A percentile compares a stretch with the other conserved stretches of the same genome.
phyloP scores from a whole-genome alignment of 305 asterid genomes.

The Lippia alba region DNA sequence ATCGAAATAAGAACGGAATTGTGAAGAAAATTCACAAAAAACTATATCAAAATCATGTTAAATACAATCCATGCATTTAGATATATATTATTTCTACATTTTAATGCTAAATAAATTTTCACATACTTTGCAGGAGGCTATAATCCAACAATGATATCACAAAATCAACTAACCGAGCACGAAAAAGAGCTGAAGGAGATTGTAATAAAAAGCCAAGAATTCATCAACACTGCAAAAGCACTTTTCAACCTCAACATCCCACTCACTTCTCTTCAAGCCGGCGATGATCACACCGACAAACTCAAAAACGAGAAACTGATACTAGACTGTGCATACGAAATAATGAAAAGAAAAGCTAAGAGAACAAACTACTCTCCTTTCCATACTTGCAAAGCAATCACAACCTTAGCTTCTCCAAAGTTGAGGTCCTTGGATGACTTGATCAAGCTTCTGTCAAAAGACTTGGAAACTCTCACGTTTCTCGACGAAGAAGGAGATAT shows the following conservation, averaged over 20 bases:
- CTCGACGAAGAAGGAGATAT: constrained; percentile 35
- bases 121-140: constrained; percentile 31
- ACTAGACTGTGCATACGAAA: constrained; percentile 51
- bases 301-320: constrained; percentile 45
- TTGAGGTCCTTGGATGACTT: constrained; percentile 47
- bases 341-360: constrained; percentile 55
- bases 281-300: constrained; percentile 44
- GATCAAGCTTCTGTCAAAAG: constrained; percentile 47
- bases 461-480: constrained; percentile 42
- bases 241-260: constrained; percentile 62
- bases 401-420: constrained; percentile 24
- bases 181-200: constrained; percentile 54
- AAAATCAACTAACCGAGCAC: constrained; percentile 41
- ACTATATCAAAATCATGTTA: too few relatives aligned
- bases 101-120: too few relatives aligned
- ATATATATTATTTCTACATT: too few relatives aligned
- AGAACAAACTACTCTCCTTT: constrained; percentile 36
- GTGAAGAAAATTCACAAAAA: too few relatives aligned
- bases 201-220: constrained; percentile 45
- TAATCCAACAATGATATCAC: background rate
- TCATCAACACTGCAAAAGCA: constrained; percentile 57
- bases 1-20: too few relatives aligned
- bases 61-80: too few relatives aligned
- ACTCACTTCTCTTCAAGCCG: constrained; percentile 39
- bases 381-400: constrained; percentile 36